Conservation (phyloP, 1,284 basidiomycete genomes). For the Rhodotorula sp. region DNA sequence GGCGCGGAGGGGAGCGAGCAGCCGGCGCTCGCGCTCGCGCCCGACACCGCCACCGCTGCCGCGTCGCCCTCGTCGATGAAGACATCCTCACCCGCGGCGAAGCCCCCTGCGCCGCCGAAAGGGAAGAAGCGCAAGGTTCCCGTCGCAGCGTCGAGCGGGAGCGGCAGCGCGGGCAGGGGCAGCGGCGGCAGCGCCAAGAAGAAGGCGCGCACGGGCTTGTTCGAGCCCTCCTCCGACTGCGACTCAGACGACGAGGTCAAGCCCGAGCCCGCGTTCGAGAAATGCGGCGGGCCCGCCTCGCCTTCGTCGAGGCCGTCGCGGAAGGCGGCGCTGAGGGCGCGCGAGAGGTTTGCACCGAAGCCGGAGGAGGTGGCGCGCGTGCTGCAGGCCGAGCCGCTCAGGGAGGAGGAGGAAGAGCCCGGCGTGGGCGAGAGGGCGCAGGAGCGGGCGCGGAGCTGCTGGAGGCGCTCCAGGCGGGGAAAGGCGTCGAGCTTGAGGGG, state of each 20-base stretch:
- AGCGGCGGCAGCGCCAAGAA: background rate
- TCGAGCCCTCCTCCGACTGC: background rate
- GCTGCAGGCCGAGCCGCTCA: background rate
- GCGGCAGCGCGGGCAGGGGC: too few species aligned
- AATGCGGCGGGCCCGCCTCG: background rate
- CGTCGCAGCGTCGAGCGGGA: too few species aligned
- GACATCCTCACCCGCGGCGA: too few species aligned
- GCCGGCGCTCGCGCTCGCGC: background rate
- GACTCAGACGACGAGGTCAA: background rate
- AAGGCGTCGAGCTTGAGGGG: background rate
- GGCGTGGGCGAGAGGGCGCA: background rate
- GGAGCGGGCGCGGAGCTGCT: too few species aligned
- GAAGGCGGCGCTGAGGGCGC: conserved; percentile 2
- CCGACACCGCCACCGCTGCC: too few species aligned
- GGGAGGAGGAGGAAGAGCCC: background rate
- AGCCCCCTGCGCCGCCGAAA: too few species aligned
- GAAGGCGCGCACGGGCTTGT: background rate
- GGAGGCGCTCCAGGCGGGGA: too few species aligned
- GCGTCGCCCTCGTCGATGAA: background rate
- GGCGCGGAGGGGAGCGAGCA: background rate
- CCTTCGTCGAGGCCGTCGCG: background rate
- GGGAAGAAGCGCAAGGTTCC: background rate
- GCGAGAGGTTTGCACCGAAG: background rate
- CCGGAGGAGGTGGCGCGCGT: background rate
- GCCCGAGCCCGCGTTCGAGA: background rate